These are phyloP conservation scores for Neofusicoccum umdonicola DNA, from an alignment of 2,329 filamentous ascomycete genomes.

Conservation along the genomic window DNA sequence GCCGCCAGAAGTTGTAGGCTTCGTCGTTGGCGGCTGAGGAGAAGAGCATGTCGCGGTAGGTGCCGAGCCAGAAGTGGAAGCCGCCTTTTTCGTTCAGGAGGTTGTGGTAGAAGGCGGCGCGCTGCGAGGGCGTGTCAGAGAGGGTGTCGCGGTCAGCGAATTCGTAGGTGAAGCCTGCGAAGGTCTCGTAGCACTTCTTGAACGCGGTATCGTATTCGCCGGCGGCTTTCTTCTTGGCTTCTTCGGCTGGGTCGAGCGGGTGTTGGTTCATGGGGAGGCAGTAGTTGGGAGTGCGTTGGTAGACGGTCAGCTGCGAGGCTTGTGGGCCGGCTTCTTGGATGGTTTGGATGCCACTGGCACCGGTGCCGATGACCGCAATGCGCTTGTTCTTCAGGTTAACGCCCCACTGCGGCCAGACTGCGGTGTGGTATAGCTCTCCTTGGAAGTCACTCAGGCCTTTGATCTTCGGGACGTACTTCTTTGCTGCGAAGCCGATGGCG, in stretches of 20 bases:
- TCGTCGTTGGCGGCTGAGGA: slow-evolving; percentile 21
- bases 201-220: slow-evolving; percentile 5
- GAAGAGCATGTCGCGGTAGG: slow-evolving; percentile 24
- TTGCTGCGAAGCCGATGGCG: slow-evolving; percentile 33
- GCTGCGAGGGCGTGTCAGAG: slow-evolving; percentile 18
- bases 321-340: slow-evolving; percentile 21
- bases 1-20: slow-evolving; percentile 23
- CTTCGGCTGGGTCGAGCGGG: slow-evolving; percentile 21
- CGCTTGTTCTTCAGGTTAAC: slow-evolving; percentile 11
- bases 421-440: slow-evolving; percentile 8
- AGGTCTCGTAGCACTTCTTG: slow-evolving; percentile 29
- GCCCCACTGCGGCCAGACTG: slow-evolving; percentile 8
- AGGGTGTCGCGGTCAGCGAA: slow-evolving; percentile 14
- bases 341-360: slow-evolving; percentile 15
- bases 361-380: slow-evolving; percentile 18
- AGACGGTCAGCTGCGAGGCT: neutral
- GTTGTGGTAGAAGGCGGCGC: slow-evolving; percentile 22
- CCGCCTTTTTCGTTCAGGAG: slow-evolving; percentile 36
- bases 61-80: slow-evolving; percentile 36
- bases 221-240: slow-evolving; percentile 20
- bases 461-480: slow-evolving; percentile 35
- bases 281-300: slow-evolving; percentile 22
- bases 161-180: slow-evolving; percentile 26
- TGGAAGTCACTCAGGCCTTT: slow-evolving; percentile 26
- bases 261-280: slow-evolving; percentile 29